A percentile compares a stretch with the other conserved stretches of the same genome.
Evolutionary conservation across 495 filamentous ascomycete species (phyloP).

Genomic region (Aspergillus biplanus): DNA sequence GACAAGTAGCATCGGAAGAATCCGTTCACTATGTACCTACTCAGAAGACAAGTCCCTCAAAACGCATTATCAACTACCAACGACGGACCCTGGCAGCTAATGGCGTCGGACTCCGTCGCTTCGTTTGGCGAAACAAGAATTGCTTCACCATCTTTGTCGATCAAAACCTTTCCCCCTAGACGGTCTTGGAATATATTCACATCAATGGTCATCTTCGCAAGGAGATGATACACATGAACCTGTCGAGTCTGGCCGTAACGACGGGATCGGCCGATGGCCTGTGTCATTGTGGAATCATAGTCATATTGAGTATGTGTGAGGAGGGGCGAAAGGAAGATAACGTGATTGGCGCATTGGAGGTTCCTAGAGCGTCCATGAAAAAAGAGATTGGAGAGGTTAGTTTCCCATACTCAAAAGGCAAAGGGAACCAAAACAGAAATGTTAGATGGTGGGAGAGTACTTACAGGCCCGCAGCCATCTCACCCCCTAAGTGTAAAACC

Average conservation of each 20-base stretch:
- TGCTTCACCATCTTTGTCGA: constrained; percentile 27
- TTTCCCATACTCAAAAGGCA: neutral
- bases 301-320: constrained; percentile 56
- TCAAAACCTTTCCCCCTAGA: constrained; percentile 31
- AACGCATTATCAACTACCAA: constrained; percentile 25
- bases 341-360: constrained; percentile 73
- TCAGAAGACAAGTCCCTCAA: constrained; percentile 12
- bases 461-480: constrained; percentile 72
- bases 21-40: neutral
- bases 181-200: constrained; percentile 64
- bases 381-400: neutral
- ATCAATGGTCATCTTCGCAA: constrained; percentile 67
- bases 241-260: constrained; percentile 68
- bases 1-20: neutral
- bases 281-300: constrained; percentile 64
- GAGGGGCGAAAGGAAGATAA: constrained; percentile 72
- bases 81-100: constrained; percentile 26
- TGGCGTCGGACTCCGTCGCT: constrained; percentile 21
- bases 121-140: constrained; percentile 24
- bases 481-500: constrained; percentile 66
- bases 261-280: constrained; percentile 71
- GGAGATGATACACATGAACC: constrained; percentile 73
- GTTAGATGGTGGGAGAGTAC: constrained; percentile 24
- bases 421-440: neutral
- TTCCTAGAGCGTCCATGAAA: constrained; percentile 53